phyloP scores from a whole-genome alignment of 768 basidiomycete genomes.

The Lactarius sanguifluus region DNA sequence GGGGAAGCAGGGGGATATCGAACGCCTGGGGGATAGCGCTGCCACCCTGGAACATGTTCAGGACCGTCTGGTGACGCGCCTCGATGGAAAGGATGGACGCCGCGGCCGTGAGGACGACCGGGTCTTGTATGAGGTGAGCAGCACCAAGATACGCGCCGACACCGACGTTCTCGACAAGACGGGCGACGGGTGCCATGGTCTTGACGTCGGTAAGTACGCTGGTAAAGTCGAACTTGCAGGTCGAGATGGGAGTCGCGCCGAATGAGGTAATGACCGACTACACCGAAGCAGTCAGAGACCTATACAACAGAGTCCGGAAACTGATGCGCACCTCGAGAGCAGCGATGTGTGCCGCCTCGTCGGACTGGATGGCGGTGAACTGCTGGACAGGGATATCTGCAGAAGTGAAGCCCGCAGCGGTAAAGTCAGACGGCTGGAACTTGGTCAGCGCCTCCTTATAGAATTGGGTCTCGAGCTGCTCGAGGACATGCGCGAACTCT shows the following conservation, averaged over 20 bases:
- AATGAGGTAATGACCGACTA: conserved; percentile 52
- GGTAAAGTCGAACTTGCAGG: conserved; percentile 70
- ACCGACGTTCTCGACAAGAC: conserved; percentile 73
- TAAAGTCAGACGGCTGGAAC: conserved; percentile 65
- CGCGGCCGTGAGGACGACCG: conserved; percentile 60
- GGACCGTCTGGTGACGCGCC: conserved; percentile 77
- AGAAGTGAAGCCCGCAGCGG: conserved; percentile 59
- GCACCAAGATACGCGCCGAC: conserved; percentile 77
- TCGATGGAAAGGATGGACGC: conserved; percentile 76
- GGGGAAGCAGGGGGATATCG: conserved; percentile 68
- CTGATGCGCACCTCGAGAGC: conserved; percentile 49
- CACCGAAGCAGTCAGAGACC: conserved; percentile 3
- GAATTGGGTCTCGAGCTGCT: conserved; percentile 69
- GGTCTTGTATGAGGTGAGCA: conserved; percentile 59
- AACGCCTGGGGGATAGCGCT: conserved; percentile 66
- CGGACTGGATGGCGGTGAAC: conserved; percentile 55
- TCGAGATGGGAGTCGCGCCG: conserved; percentile 52
- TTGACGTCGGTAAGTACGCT: conserved; percentile 60
- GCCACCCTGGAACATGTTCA: conserved; percentile 67
- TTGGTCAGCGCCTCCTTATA: conserved; percentile 64
- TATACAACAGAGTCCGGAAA: neutral
- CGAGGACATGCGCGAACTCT: conserved; percentile 79
- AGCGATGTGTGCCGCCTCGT: conserved; percentile 60
- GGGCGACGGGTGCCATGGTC: conserved; percentile 70
- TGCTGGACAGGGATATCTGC: conserved; percentile 57